Evolutionary conservation across 2,329 filamentous ascomycete species (phyloP).

Genomic region (Chrysosporium keratinophilum): DNA sequence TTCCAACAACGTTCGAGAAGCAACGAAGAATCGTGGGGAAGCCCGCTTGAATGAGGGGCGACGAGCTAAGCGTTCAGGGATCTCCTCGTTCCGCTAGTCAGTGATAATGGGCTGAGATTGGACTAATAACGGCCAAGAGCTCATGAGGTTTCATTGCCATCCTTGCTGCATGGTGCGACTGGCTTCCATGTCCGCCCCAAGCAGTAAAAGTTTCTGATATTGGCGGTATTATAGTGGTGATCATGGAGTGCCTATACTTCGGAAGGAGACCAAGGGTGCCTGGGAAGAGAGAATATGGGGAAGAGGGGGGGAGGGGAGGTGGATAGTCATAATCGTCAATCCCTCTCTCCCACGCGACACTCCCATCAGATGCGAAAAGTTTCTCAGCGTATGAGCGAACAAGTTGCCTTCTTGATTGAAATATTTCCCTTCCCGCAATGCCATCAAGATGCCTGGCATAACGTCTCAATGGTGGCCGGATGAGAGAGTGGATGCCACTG

Average conservation of each 20-base stretch:
- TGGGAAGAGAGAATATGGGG: neutral
- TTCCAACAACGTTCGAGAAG: conserved; percentile 8
- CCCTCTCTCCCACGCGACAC: conserved; percentile 10
- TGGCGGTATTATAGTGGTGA: conserved; percentile 3
- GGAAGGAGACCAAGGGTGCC: neutral
- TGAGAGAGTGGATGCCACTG: conserved; percentile 35
- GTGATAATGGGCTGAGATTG: conserved; percentile 1
- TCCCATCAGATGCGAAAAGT: neutral
- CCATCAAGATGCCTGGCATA: conserved; percentile 21
- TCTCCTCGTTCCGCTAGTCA: conserved; percentile 6
- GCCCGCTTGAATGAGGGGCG: neutral
- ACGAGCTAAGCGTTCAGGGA: neutral
- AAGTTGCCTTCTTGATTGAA: conserved; percentile 15
- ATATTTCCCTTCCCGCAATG: conserved; percentile 14
- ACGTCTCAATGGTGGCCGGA: conserved; percentile 39
- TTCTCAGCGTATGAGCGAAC: neutral
- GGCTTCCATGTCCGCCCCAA: conserved; percentile 2
- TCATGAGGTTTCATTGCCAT: conserved; percentile 7
- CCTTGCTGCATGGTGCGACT: conserved; percentile 5
- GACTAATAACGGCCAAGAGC: conserved; percentile 2
- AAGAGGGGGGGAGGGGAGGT: neutral
- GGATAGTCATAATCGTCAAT: conserved; percentile 3
- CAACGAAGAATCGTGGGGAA: conserved; percentile 9
- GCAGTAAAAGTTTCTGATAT: neutral
- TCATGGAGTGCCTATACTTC: neutral